Percentiles rank a stretch among this genome's conserved stretches.
Conservation (phyloP, 495 filamentous ascomycete genomes). For the Pyronema domesticum region DNA sequence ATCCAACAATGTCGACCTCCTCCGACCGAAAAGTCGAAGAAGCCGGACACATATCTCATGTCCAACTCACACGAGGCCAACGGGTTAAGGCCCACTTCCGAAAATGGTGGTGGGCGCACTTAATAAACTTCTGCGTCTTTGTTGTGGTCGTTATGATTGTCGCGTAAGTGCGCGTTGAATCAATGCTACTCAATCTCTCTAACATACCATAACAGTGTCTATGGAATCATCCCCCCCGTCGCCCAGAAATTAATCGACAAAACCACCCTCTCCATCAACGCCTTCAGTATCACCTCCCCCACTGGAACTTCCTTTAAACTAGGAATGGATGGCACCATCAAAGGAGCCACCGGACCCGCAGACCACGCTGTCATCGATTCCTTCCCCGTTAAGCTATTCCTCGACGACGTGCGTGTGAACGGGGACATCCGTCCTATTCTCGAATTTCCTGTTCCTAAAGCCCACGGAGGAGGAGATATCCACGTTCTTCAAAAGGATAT, state of each 20-base stretch:
- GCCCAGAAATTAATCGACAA: slow-evolving; percentile 19
- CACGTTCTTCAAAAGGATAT: slow-evolving; percentile 10
- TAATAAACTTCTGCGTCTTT: slow-evolving; percentile 12
- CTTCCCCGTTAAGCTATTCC: slow-evolving; percentile 14
- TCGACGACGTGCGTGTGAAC: background rate
- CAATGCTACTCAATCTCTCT: background rate
- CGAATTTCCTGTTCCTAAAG: slow-evolving; percentile 7
- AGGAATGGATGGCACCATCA: slow-evolving; percentile 16
- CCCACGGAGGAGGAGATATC: slow-evolving; percentile 13
- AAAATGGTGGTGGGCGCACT: slow-evolving; percentile 18
- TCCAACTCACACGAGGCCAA: too few species aligned
- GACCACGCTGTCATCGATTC: slow-evolving; percentile 11
- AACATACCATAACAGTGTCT: slow-evolving; percentile 10
- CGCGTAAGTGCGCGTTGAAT: slow-evolving; percentile 7
- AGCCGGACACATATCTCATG: too few species aligned
- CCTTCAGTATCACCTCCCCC: slow-evolving; percentile 15
- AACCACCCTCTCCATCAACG: slow-evolving; percentile 15
- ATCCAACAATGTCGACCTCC: too few species aligned
- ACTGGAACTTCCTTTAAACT: slow-evolving; percentile 11
- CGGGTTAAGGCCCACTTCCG: background rate
- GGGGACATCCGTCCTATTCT: slow-evolving; percentile 10
- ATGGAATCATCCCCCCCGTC: slow-evolving; percentile 18
- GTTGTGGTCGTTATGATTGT: slow-evolving; percentile 17
- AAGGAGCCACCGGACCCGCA: slow-evolving; percentile 15
- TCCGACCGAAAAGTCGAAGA: too few species aligned